phyloP scores from a whole-genome alignment of 169 alveolate species.

The Hepatocystis sp. region DNA sequence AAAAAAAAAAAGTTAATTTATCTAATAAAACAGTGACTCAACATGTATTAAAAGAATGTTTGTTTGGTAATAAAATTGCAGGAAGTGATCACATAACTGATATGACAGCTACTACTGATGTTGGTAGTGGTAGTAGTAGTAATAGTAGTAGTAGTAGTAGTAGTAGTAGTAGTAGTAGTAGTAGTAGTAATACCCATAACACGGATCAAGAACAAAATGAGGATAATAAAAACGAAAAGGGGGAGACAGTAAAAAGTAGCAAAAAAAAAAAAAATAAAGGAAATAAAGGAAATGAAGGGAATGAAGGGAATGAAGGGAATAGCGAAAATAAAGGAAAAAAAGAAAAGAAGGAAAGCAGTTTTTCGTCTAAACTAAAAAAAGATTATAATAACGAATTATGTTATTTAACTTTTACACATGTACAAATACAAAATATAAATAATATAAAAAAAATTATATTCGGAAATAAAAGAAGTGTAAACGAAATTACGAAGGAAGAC shows the following conservation, averaged over 20 bases:
- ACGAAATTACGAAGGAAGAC: conserved; percentile 69
- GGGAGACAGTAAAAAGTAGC: not conserved
- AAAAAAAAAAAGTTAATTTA: not conserved
- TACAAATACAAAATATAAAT: conserved; percentile 7
- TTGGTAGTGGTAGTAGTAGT: no score
- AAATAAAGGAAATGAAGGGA: not conserved
- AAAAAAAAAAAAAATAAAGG: not conserved
- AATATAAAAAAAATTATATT: conserved; percentile 47
- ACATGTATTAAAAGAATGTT: not conserved
- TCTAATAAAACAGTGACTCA: not conserved
- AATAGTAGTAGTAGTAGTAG: no score
- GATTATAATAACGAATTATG: conserved; percentile 7
- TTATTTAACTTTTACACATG: conserved; percentile 19
- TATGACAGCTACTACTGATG: not conserved
- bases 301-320: not conserved
- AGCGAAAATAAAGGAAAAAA: not conserved
- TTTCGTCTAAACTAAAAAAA: no score
- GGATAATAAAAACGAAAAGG: not conserved
- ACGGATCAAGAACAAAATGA: not conserved
- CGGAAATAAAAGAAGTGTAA: conserved; percentile 64
- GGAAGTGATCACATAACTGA: no score
- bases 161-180: no score
- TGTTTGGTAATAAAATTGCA: no score
- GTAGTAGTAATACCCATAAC: not conserved
- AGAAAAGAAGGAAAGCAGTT: not conserved